Evolutionary conservation across 2,329 filamentous ascomycete species (phyloP).

Genomic region (Ophiocordyceps camponoti-rufipedis): DNA sequence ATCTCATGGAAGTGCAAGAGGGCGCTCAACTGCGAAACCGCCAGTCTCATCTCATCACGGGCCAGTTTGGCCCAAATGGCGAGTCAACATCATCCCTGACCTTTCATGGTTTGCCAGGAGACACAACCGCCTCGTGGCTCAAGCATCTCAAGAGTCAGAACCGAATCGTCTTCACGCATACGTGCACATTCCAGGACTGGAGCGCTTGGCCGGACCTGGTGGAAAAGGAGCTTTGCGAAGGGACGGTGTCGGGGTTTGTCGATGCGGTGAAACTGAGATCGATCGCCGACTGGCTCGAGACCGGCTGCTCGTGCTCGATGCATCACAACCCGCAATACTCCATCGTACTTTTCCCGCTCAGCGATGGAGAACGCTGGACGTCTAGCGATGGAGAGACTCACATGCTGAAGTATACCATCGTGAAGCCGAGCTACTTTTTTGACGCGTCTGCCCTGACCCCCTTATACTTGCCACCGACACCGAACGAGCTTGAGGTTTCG

Average conservation of each 20-base stretch:
- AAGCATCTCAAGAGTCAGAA: conserved; percentile 8
- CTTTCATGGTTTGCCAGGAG: conserved; percentile 5
- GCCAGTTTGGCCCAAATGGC: conserved; percentile 3
- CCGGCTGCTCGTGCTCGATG: conserved; percentile 17
- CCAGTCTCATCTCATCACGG: neutral
- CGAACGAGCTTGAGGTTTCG: neutral
- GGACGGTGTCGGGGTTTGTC: conserved; percentile 5
- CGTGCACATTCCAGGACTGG: conserved; percentile 16
- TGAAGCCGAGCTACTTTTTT: conserved; percentile 10
- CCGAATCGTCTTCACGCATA: conserved; percentile 15
- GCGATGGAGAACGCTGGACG: conserved; percentile 5
- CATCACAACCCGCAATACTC: conserved; percentile 13
- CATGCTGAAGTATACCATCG: conserved; percentile 19
- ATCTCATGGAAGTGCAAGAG: neutral
- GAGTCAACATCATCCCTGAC: conserved; percentile 1
- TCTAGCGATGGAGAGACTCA: neutral
- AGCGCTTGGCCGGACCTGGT: conserved; percentile 4
- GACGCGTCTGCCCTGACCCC: conserved; percentile 9
- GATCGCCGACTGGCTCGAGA: conserved; percentile 15
- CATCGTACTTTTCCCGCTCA: conserved; percentile 22
- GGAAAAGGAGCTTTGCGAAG: conserved; percentile 6
- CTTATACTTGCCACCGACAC: conserved; percentile 1
- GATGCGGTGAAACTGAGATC: conserved; percentile 7
- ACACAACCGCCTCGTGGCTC: conserved; percentile 8
- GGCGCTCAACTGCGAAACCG: neutral